These are phyloP conservation scores for Aspergillus carbonarius DNA, from an alignment of 2,329 filamentous ascomycete genomes.

Conservation along the genomic window DNA sequence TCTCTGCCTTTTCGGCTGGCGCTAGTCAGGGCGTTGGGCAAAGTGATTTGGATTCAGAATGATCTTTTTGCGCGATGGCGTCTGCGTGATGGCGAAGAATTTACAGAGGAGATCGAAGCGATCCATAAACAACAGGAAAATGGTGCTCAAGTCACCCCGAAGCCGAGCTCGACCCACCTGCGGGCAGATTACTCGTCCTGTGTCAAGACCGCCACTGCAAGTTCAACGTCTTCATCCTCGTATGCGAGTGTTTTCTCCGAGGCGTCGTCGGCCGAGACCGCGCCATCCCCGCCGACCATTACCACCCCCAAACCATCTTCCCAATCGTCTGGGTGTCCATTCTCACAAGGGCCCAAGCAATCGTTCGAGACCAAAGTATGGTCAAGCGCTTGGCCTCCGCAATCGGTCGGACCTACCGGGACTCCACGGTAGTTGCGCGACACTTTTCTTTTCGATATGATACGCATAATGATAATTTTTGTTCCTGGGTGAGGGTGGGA, in stretches of 20 bases:
- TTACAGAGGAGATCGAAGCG: conserved; percentile 39
- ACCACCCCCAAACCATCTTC: conserved; percentile 30
- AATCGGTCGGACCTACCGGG: neutral
- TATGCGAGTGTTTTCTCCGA: conserved; percentile 1
- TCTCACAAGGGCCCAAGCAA: conserved; percentile 25
- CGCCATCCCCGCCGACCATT: neutral
- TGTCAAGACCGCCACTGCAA: neutral
- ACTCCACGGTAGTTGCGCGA: neutral
- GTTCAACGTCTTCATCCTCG: neutral
- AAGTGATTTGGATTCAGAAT: conserved; percentile 86
- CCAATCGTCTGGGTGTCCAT: conserved; percentile 29
- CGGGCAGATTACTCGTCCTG: neutral
- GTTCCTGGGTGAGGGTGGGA: neutral
- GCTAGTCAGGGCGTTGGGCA: conserved; percentile 72
- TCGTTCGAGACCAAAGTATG: conserved; percentile 33
- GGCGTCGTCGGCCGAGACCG: neutral
- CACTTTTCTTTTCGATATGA: neutral
- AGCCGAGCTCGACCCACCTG: neutral
- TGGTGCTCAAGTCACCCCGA: neutral
- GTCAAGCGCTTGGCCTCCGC: conserved; percentile 5
- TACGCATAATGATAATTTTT: neutral
- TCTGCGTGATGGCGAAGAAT: conserved; percentile 66
- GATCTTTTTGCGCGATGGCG: conserved; percentile 82
- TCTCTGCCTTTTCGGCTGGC: conserved; percentile 67
- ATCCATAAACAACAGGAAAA: neutral